Conservation (phyloP, 2,329 filamentous ascomycete genomes). For the Arthroderma sp. region DNA sequence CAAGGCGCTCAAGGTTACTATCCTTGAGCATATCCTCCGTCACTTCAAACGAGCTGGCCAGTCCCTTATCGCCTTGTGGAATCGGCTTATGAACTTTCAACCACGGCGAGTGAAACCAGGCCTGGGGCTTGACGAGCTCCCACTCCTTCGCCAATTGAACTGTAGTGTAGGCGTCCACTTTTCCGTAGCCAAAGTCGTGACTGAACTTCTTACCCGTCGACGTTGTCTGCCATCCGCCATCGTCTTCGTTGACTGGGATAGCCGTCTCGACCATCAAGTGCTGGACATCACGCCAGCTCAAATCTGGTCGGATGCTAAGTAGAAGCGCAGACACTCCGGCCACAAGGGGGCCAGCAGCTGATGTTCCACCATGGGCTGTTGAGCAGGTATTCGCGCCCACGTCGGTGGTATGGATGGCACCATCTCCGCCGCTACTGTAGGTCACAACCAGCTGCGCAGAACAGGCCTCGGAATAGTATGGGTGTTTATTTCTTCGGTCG, state of each 20-base stretch:
- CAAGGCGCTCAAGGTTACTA: slow-evolving; percentile 73
- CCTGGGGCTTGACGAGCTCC: slow-evolving; percentile 82
- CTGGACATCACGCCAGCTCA: slow-evolving; percentile 90
- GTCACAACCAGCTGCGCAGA: slow-evolving; percentile 92
- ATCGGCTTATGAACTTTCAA: slow-evolving; percentile 75
- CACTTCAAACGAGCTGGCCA: slow-evolving; percentile 69
- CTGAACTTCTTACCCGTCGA: slow-evolving; percentile 75
- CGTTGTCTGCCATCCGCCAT: slow-evolving; percentile 69
- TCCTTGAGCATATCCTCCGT: slow-evolving; percentile 65
- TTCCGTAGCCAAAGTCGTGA: slow-evolving; percentile 91
- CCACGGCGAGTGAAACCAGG: slow-evolving; percentile 91
- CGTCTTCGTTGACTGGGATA: slow-evolving; percentile 60
- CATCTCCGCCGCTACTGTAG: slow-evolving; percentile 80
- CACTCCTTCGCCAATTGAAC: slow-evolving; percentile 78
- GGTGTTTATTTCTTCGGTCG: slow-evolving; percentile 73
- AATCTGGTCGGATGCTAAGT: slow-evolving; percentile 68
- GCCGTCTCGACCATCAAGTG: slow-evolving; percentile 79
- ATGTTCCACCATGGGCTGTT: slow-evolving; percentile 78
- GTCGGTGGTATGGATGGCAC: slow-evolving; percentile 92
- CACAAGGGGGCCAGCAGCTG: slow-evolving; percentile 82
- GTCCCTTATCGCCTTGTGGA: slow-evolving; percentile 68
- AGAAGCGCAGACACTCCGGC: slow-evolving; percentile 86
- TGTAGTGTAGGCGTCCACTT: slow-evolving; percentile 74
- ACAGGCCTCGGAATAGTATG: slow-evolving; percentile 92
- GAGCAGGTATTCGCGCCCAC: slow-evolving; percentile 74